A percentile compares a stretch with the other conserved stretches of the same genome.
Conservation (phyloP, 768 basidiomycete genomes). For the Auricularia auricula-judae region DNA sequence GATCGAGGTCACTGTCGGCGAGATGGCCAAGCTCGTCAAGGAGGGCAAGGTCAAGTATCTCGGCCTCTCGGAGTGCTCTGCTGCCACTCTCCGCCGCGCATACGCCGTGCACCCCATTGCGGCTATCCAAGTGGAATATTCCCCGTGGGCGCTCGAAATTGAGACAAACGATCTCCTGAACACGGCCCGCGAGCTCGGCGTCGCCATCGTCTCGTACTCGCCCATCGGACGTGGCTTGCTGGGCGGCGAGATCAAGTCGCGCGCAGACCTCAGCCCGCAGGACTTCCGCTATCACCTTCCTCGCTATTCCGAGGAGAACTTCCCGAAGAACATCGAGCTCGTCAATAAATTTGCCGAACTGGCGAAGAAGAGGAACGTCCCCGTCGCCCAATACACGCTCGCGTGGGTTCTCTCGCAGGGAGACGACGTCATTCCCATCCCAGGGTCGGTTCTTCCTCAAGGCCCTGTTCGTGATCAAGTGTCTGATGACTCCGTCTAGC, state of each 20-base stretch:
- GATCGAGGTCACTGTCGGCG: slow-evolving; percentile 30
- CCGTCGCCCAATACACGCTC: slow-evolving; percentile 13
- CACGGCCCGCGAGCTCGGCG: slow-evolving; percentile 37
- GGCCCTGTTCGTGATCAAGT: too few relatives aligned
- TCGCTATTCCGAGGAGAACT: slow-evolving; percentile 7
- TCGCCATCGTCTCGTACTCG: slow-evolving; percentile 38
- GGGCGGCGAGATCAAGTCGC: slow-evolving; percentile 32
- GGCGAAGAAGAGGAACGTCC: slow-evolving; percentile 10
- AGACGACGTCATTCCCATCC: slow-evolving; percentile 14
- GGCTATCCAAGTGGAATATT: slow-evolving; percentile 41
- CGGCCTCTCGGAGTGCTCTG: slow-evolving; percentile 42
- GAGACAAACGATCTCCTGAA: slow-evolving; percentile 33
- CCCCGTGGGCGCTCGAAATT: slow-evolving; percentile 37
- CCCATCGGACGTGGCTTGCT: slow-evolving; percentile 44
- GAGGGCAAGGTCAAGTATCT: slow-evolving; percentile 41
- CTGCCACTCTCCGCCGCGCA: slow-evolving; percentile 36
- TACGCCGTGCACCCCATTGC: slow-evolving; percentile 39
- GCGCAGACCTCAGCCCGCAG: slow-evolving; percentile 1
- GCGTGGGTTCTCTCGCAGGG: slow-evolving; percentile 15
- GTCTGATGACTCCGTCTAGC: neutral
- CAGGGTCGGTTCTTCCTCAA: slow-evolving; percentile 4
- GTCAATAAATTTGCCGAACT: slow-evolving; percentile 8
- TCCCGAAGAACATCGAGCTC: slow-evolving; percentile 11
- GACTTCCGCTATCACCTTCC: slow-evolving; percentile 5
- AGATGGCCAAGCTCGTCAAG: slow-evolving; percentile 44